Evolutionary conservation across 164 flowering plant genomes (phyloP).

Genomic region (Magnolia changhungtana): DNA sequence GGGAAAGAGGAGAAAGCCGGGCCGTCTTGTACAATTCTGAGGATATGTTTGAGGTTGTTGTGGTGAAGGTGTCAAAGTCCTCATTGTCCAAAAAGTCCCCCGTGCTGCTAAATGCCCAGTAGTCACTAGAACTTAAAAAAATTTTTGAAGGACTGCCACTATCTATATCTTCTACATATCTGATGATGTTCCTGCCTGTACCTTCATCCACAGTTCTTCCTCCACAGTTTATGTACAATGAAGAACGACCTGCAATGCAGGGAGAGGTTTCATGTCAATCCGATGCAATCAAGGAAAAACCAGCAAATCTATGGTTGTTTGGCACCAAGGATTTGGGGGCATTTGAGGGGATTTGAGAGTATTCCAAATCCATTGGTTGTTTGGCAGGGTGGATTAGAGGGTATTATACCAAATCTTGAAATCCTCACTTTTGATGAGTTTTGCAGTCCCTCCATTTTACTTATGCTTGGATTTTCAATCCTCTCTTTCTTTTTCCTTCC

Average conservation of each 20-base stretch:
- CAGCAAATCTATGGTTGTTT: no score
- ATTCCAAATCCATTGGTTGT: no score
- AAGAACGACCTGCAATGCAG: constrained; percentile 38
- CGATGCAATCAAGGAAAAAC: no score
- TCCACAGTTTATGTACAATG: constrained; percentile 70
- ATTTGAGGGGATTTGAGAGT: no score
- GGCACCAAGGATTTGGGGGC: no score
- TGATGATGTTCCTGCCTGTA: constrained; percentile 18
- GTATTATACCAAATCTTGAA: no score
- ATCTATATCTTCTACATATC: constrained; percentile 52
- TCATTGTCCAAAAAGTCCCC: constrained; percentile 71
- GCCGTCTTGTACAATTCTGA: constrained; percentile 53
- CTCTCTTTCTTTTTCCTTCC: no score
- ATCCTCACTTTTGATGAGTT: no score
- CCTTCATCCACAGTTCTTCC: constrained; percentile 33
- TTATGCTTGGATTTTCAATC: no score
- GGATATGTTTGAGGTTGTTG: constrained; percentile 20
- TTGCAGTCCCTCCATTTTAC: no score
- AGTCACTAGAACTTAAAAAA: constrained; percentile 17
- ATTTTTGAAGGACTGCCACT: constrained; percentile 48
- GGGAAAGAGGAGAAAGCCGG: constrained; percentile 58
- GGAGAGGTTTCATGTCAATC: neutral
- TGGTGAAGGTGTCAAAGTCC: constrained; percentile 26
- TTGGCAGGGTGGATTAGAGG: no score
- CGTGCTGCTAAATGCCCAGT: constrained; percentile 76